Evolutionary conservation across 805 yeast species (phyloP).

Genomic region (Scheffersomyces lignosus): DNA sequence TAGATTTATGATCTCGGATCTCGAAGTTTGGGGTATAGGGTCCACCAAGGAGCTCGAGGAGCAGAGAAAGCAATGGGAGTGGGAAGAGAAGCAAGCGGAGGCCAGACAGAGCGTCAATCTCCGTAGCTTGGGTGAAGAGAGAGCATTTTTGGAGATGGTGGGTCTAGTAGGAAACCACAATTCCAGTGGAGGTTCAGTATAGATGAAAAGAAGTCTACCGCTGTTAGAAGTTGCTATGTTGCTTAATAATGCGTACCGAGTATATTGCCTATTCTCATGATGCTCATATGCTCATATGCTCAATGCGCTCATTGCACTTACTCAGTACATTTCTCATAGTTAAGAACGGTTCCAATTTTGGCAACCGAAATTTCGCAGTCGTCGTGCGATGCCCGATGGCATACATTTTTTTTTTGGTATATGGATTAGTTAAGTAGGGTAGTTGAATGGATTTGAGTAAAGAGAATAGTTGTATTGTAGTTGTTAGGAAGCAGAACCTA

Average conservation of each 20-base stretch:
- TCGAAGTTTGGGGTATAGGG: constrained; percentile 94
- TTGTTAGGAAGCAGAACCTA: neutral
- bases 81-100: constrained; percentile 87
- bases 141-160: constrained; percentile 86
- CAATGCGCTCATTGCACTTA: too few relatives aligned
- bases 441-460: too few relatives aligned
- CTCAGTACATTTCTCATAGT: too few relatives aligned
- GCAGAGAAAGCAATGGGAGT: constrained; percentile 78
- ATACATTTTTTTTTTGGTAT: neutral
- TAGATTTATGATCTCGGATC: constrained; percentile 65
- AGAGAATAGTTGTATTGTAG: too few relatives aligned
- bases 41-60: constrained; percentile 72
- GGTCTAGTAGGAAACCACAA: constrained; percentile 51
- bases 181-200: constrained; percentile 51
- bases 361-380: too few relatives aligned
- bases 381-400: neutral
- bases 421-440: too few relatives aligned
- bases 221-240: too few relatives aligned
- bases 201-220: too few relatives aligned
- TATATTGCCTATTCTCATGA: too few relatives aligned
- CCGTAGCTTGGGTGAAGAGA: constrained; percentile 70
- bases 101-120: constrained; percentile 72
- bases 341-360: too few relatives aligned
- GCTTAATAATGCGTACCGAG: too few relatives aligned
- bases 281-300: too few relatives aligned